A percentile compares a stretch with the other conserved stretches of the same genome.
These are phyloP conservation scores for Pythium myriotylum DNA, from an alignment of 352 stramenopile species.

Conservation along the genomic window DNA sequence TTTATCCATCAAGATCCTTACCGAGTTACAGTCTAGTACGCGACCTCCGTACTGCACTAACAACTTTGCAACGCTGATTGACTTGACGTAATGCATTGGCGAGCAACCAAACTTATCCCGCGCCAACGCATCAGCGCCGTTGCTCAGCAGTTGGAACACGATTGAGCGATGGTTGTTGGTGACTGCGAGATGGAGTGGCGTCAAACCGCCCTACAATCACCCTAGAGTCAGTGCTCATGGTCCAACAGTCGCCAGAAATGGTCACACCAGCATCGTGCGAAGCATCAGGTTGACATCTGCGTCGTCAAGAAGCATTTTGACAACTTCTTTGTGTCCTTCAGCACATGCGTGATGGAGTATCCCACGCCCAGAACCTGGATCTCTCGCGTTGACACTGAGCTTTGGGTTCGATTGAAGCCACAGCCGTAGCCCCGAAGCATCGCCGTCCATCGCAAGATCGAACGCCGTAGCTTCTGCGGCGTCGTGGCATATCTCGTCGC, in stretches of 20 bases:
- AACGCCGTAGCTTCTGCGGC: conserved; percentile 23
- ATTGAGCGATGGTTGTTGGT: conserved; percentile 56
- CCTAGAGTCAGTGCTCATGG: too few species aligned
- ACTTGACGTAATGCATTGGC: conserved; percentile 73
- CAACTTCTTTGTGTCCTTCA: conserved; percentile 48
- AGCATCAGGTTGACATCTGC: conserved; percentile 54
- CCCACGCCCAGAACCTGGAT: conserved; percentile 39
- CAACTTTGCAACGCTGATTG: conserved; percentile 62
- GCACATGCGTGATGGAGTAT: conserved; percentile 70
- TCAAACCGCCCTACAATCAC: conserved; percentile 50
- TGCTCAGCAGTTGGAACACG: conserved; percentile 68
- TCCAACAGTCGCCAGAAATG: too few species aligned
- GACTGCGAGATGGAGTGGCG: conserved; percentile 64
- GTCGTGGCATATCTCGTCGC: neutral
- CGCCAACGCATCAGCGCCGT: conserved; percentile 56
- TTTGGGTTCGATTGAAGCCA: conserved; percentile 24
- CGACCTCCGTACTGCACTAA: conserved; percentile 60
- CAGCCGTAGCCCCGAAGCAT: conserved; percentile 30
- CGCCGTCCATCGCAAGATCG: conserved; percentile 34
- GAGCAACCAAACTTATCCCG: conserved; percentile 67
- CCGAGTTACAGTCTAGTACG: conserved; percentile 63
- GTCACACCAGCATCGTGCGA: conserved; percentile 63
- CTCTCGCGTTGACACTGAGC: conserved; percentile 43
- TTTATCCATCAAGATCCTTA: too few species aligned
- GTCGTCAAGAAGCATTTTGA: conserved; percentile 55